Percentiles rank a stretch among this genome's conserved stretches.
Evolutionary conservation across 345 rosid species (phyloP).

Genomic region (Theobroma cacao): DNA sequence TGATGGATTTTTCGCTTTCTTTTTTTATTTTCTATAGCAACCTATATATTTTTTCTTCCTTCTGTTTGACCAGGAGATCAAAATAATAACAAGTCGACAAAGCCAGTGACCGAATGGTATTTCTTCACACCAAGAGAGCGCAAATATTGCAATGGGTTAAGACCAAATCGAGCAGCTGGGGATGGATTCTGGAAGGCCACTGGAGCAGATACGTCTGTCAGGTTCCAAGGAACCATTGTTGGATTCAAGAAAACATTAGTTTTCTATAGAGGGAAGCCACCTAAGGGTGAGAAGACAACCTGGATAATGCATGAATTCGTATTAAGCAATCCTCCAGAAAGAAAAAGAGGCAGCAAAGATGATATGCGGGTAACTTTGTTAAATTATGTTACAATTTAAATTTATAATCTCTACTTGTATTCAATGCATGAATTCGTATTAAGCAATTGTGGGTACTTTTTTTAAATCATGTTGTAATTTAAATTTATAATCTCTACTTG

Average conservation of each 20-base stretch:
- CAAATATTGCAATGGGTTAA: not conserved
- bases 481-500: too few species aligned
- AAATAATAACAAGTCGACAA: not conserved
- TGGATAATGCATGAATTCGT: not conserved
- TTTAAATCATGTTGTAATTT: too few species aligned
- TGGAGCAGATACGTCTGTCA: not conserved
- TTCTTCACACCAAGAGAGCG: not conserved
- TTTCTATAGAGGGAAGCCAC: not conserved
- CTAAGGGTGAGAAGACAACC: not conserved
- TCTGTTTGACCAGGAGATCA: not conserved
- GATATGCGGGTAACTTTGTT: not conserved
- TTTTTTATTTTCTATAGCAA: not conserved
- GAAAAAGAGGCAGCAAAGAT: not conserved
- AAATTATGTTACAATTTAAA: too few species aligned
- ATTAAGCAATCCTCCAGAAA: not conserved
- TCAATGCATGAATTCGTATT: too few species aligned
- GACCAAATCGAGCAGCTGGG: not conserved
- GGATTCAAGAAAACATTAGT: not conserved
- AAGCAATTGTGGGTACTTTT: too few species aligned
- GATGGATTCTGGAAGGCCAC: not conserved
- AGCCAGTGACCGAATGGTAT: not conserved
- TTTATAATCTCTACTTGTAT: too few species aligned
- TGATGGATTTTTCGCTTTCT: not conserved
- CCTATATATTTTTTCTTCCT: not conserved
- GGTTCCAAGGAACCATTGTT: not conserved